phyloP scores from a whole-genome alignment of 768 basidiomycete species.

The Neoboletus subvelutipes region DNA sequence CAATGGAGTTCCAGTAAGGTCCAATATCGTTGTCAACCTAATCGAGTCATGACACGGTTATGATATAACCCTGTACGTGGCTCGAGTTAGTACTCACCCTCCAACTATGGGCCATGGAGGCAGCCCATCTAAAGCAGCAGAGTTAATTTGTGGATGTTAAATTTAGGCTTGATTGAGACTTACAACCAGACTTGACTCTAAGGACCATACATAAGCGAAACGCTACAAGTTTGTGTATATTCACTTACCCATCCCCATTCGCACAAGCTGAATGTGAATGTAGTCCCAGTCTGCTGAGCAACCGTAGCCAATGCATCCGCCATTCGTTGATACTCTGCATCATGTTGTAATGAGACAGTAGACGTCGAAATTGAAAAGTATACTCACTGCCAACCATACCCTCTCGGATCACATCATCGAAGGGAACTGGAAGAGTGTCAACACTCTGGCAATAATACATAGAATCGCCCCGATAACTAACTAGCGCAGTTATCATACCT shows the following conservation, averaged over 20 bases:
- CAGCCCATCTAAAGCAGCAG: constrained; percentile 33
- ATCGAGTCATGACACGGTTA: not conserved
- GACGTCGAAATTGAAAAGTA: not conserved
- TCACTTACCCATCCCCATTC: constrained; percentile 62
- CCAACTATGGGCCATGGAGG: constrained; percentile 39
- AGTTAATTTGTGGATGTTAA: not conserved
- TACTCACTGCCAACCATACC: constrained; percentile 53
- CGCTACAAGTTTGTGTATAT: not conserved
- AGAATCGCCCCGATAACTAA: constrained; percentile 20
- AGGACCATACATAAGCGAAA: not conserved
- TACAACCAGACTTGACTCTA: constrained; percentile 63
- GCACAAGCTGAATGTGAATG: constrained; percentile 60
- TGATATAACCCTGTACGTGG: not conserved
- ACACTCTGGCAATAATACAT: not conserved
- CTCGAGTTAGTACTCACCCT: constrained; percentile 35
- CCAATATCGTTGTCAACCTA: constrained; percentile 26
- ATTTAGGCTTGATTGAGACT: constrained; percentile 37
- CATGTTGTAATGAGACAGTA: not conserved
- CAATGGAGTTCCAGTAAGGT: constrained; percentile 50
- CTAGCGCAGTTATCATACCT: constrained; percentile 64
- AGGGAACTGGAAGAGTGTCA: constrained; percentile 43
- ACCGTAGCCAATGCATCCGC: constrained; percentile 50
- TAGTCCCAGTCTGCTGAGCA: constrained; percentile 46
- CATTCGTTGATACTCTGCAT: constrained; percentile 59
- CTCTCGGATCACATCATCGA: constrained; percentile 51